Base-by-base conservation (phyloP, 805 yeast species). In the Yarrowia sp. region DNA sequence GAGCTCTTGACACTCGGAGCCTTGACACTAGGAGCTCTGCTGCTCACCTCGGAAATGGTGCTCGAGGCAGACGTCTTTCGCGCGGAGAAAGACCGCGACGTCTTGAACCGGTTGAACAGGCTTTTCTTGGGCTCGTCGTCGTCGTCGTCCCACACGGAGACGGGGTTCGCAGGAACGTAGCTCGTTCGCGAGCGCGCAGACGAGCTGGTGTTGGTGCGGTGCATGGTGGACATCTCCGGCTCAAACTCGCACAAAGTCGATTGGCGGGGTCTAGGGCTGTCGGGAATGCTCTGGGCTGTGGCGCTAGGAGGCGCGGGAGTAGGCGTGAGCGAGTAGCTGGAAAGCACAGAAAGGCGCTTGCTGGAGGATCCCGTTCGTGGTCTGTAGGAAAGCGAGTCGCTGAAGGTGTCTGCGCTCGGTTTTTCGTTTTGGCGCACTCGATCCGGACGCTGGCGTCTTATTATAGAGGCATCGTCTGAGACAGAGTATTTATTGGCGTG, bases 101-200 rank as follows among this genome's bases (percentile, higher is more conserved):
- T 12, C 31, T 51, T 51, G 32, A 35, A 51, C 6, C 58, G 29
- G 16, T 10, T 14, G 13, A 51, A 51, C 16, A 35, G 42, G 1
- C 58, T 29, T n/a, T 14, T 24, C 33, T 51, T 51, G 22, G 24
- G 42, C 5, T 16, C 16, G 6, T 51, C 58, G 1, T 51, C 58
- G 36, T 51, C 58, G 58, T 51, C 58, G 14, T 51, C 58, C 58
- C 58, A 51, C 25, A 24, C 6, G 6, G 42, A 33, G 4, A 51
- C 42, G 14, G 58, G 58, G 10, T 51, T 51, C 14, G 2, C 16
- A 6, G 58, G 58, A 7, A 51, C 10, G 21, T 22, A 32, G 19
- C n/a, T 19, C n/a, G 41, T n/a, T 10, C 39, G 19, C 4, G 55
- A 47, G 2, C 51, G n/a, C 6, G 24, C 18, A 10, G 49, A 44